Conservation (phyloP, 768 basidiomycete genomes). For the Tubosaeta sp. region DNA sequence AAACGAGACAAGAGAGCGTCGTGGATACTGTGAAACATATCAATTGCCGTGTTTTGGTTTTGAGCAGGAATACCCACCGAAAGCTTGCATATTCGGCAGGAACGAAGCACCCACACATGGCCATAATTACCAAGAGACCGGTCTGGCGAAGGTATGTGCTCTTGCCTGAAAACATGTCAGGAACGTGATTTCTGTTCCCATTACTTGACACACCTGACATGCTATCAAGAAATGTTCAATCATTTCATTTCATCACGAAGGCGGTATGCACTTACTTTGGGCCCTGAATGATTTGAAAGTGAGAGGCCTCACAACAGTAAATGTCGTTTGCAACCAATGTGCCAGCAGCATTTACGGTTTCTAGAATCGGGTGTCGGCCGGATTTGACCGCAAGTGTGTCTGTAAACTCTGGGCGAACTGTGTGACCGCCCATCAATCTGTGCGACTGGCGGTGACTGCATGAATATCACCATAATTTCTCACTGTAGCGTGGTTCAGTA, state of each 20-base stretch:
- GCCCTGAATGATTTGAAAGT: constrained; percentile 90
- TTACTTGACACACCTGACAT: constrained; percentile 48
- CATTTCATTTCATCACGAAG: background rate
- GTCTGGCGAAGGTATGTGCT: constrained; percentile 91
- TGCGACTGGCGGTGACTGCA: background rate
- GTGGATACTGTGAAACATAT: constrained; percentile 50
- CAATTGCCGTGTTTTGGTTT: background rate
- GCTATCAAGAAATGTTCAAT: constrained; percentile 29
- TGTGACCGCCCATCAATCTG: background rate
- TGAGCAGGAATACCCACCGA: constrained; percentile 37
- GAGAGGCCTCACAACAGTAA: constrained; percentile 78
- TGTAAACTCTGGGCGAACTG: constrained; percentile 90
- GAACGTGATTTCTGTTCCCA: background rate
- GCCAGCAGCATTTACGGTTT: constrained; percentile 63
- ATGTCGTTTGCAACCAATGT: constrained; percentile 85
- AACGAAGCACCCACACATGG: constrained; percentile 88
- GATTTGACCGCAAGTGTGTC: constrained; percentile 85
- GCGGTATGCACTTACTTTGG: constrained; percentile 59
- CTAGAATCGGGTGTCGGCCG: constrained; percentile 85
- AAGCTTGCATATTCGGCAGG: constrained; percentile 94
- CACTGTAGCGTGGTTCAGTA: constrained; percentile 29
- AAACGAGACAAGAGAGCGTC: constrained; percentile 82
- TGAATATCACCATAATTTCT: constrained; percentile 42
- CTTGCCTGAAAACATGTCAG: constrained; percentile 52
- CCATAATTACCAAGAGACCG: constrained; percentile 78